A percentile compares a stretch with the other conserved stretches of the same genome.
These are phyloP conservation scores for Phlebiopsis gigantea DNA, from an alignment of 768 basidiomycete species.

Conservation along the genomic window DNA sequence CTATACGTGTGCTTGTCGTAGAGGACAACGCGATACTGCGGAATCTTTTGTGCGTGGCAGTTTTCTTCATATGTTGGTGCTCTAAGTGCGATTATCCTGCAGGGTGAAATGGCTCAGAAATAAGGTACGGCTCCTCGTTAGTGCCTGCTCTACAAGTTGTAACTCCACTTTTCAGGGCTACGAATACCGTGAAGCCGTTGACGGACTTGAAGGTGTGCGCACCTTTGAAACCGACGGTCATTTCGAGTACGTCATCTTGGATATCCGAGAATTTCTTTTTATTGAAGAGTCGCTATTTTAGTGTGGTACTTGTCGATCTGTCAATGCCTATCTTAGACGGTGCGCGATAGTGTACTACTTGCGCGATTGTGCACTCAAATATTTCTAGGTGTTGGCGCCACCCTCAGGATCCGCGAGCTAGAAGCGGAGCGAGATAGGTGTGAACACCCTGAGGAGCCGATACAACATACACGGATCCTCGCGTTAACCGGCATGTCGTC, in stretches of 20 bases:
- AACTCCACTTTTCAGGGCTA: constrained; percentile 44
- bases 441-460: constrained; percentile 11
- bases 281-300: constrained; percentile 23
- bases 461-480: constrained; percentile 50
- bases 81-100: constrained; percentile 16
- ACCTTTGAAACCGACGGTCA: constrained; percentile 66
- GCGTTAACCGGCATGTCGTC: constrained; percentile 94
- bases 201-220: constrained; percentile 82
- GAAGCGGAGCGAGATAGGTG: constrained; percentile 41
- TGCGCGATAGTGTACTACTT: constrained; percentile 21
- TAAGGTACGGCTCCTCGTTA: constrained; percentile 33
- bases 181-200: constrained; percentile 71
- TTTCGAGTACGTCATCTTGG: constrained; percentile 68
- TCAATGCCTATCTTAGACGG: constrained; percentile 96
- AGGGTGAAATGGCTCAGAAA: constrained; percentile 62
- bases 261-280: constrained; percentile 9
- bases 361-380: neutral
- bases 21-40: constrained; percentile 90
- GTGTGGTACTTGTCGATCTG: constrained; percentile 82
- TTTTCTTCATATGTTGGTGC: constrained; percentile 3
- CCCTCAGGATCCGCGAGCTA: constrained; percentile 72
- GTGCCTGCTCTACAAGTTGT: neutral
- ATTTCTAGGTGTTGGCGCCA: constrained; percentile 69
- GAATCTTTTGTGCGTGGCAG: constrained; percentile 63
- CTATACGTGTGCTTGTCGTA: constrained; percentile 71